Percentiles rank a stretch among this genome's conserved stretches.
Evolutionary conservation across 305 asterid genomes (phyloP).

Genomic region (Fraxinus xanthoxyloides): DNA sequence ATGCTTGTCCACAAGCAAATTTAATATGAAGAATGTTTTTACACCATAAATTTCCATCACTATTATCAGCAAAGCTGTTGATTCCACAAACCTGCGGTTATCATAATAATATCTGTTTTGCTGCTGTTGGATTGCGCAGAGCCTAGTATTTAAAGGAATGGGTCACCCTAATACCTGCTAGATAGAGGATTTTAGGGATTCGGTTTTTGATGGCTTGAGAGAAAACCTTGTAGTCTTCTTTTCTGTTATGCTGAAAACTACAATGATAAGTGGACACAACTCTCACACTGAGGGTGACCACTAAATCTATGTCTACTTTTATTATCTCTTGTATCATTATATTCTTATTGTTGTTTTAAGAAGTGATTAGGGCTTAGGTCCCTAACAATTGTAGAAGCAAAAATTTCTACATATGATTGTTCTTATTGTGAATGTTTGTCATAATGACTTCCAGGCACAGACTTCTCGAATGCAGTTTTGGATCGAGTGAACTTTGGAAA

Average conservation of each 20-base stretch:
- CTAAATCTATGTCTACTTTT: background rate
- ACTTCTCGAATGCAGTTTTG: conserved; percentile 82
- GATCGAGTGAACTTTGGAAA: conserved; percentile 85
- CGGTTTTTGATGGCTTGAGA: background rate
- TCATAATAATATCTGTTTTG: background rate
- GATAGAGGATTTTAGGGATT: background rate
- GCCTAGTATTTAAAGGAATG: background rate
- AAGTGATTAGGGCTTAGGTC: background rate
- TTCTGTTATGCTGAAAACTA: background rate
- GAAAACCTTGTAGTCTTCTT: background rate
- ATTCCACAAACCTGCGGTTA: background rate
- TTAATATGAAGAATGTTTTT: background rate
- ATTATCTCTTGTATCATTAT: background rate
- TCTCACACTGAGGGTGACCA: background rate
- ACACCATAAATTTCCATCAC: background rate
- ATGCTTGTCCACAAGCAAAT: background rate
- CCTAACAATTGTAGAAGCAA: background rate
- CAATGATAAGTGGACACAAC: background rate
- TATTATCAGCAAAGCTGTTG: background rate
- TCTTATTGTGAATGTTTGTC: background rate
- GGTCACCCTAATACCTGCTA: background rate
- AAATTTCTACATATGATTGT: background rate
- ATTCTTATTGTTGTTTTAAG: background rate
- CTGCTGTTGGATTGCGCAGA: background rate
- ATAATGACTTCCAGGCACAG: conserved; percentile 46